Evolutionary conservation across 1,284 basidiomycete genomes (phyloP).

Genomic region (Vanrija pseudolonga): DNA sequence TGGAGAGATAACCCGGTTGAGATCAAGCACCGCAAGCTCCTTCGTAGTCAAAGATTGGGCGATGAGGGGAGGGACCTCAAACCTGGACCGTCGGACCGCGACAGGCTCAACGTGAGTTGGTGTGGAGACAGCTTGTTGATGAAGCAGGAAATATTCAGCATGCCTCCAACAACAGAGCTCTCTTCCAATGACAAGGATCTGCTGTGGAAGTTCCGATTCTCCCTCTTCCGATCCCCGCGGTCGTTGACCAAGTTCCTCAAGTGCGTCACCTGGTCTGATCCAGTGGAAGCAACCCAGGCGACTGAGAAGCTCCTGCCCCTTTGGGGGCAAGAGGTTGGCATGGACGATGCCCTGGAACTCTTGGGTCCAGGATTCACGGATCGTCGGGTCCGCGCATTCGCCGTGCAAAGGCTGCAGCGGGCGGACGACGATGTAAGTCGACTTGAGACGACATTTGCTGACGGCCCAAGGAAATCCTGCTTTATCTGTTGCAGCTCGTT

Average conservation of each 20-base stretch:
- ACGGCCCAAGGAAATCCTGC: constrained; percentile 52
- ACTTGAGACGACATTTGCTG: neutral
- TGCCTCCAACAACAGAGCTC: constrained; percentile 84
- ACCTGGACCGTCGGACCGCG: constrained; percentile 90
- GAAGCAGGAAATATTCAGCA: constrained; percentile 72
- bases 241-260: constrained; percentile 97
- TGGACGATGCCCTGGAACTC: constrained; percentile 92
- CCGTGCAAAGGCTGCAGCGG: constrained; percentile 80
- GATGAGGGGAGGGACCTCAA: constrained; percentile 94
- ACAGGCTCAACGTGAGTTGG: constrained; percentile 77
- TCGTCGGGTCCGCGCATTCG: constrained; percentile 86
- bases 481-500: constrained; percentile 93
- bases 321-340: constrained; percentile 90
- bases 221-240: constrained; percentile 67
- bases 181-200: constrained; percentile 91
- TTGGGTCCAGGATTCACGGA: constrained; percentile 89
- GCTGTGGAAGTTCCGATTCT: constrained; percentile 98
- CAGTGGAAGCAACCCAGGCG: constrained; percentile 93
- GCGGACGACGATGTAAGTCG: constrained; percentile 86
- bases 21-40: constrained; percentile 89
- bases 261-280: constrained; percentile 95
- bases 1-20: constrained; percentile 90
- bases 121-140: neutral
- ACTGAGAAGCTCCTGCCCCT: constrained; percentile 92
- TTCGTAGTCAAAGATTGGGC: constrained; percentile 90